A percentile compares a stretch with the other conserved stretches of the same genome.
Conservation (phyloP, 176 grass and related monocot genomes). For the Hyparrhenia diplandra region DNA sequence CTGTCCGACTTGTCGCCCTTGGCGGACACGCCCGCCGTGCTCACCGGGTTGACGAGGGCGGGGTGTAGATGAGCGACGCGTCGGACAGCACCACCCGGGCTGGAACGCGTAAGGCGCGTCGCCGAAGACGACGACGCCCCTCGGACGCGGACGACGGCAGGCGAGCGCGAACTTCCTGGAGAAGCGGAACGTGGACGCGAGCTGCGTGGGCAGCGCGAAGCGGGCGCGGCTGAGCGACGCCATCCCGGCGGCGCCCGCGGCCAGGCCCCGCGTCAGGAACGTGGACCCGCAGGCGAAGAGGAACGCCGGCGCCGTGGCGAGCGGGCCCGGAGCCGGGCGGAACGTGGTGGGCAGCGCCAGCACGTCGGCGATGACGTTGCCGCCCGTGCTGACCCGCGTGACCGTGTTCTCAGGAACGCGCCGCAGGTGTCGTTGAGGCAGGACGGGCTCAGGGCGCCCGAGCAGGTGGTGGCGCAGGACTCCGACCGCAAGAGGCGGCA, state of each 20-base stretch:
- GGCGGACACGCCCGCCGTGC: slow-evolving; percentile 56
- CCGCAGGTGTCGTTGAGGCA: slow-evolving; percentile 70
- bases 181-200: slow-evolving; percentile 60
- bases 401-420: slow-evolving; percentile 45
- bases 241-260: slow-evolving; percentile 36
- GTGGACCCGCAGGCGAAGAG: slow-evolving; percentile 56
- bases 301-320: slow-evolving; percentile 37
- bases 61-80: slow-evolving; percentile 54
- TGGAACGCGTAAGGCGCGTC: slow-evolving; percentile 58
- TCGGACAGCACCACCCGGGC: slow-evolving; percentile 33
- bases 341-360: slow-evolving; percentile 54
- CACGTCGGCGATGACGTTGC: slow-evolving; percentile 50
- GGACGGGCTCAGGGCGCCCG: slow-evolving; percentile 10
- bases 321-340: slow-evolving; percentile 29
- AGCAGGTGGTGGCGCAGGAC: slow-evolving; percentile 44
- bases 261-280: slow-evolving; percentile 41
- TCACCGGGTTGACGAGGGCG: slow-evolving; percentile 64
- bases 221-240: slow-evolving; percentile 53
- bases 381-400: slow-evolving; percentile 30
- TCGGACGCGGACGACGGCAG: neutral
- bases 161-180: slow-evolving; percentile 59
- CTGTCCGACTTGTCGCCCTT: slow-evolving; percentile 46
- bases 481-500: slow-evolving; percentile 28
- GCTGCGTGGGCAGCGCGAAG: slow-evolving; percentile 46
- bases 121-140: slow-evolving; percentile 53